Conservation (phyloP, 2,329 filamentous ascomycete genomes). For the Magnaporthiopsis incrustans region DNA sequence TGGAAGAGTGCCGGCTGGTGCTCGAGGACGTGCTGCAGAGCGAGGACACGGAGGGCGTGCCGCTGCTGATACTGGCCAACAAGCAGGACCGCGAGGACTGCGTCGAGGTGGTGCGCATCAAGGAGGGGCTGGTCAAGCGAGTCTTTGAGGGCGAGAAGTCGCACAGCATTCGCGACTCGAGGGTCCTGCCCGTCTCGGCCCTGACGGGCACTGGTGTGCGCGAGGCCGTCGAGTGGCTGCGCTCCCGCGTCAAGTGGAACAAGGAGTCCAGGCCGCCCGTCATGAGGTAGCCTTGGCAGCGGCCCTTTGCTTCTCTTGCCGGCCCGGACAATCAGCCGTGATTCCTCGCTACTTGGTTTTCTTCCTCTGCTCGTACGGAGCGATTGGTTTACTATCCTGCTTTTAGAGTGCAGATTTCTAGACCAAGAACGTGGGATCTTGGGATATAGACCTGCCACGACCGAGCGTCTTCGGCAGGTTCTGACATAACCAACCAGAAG, state of each 20-base stretch:
- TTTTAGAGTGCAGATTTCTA: neutral
- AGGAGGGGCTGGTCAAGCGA: slow-evolving; percentile 90
- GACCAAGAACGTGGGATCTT: neutral
- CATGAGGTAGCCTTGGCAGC: slow-evolving; percentile 62
- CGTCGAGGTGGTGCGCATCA: slow-evolving; percentile 93
- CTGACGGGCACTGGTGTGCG: slow-evolving; percentile 78
- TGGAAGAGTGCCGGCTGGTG: slow-evolving; percentile 84
- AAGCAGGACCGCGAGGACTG: slow-evolving; percentile 98
- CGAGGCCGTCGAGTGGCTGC: slow-evolving; percentile 96
- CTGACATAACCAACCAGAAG: neutral
- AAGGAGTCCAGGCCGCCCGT: slow-evolving; percentile 86
- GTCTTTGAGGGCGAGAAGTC: slow-evolving; percentile 94
- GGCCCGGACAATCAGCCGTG: neutral
- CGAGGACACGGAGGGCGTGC: slow-evolving; percentile 83
- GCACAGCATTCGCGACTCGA: slow-evolving; percentile 74
- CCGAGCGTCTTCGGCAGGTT: neutral
- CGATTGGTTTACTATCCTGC: neutral
- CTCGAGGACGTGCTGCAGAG: slow-evolving; percentile 85
- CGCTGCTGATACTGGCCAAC: slow-evolving; percentile 86
- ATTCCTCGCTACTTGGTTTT: neutral
- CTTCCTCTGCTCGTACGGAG: neutral
- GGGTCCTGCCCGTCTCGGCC: slow-evolving; percentile 88
- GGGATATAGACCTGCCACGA: neutral
- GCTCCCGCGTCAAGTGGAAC: slow-evolving; percentile 90
- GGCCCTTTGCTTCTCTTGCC: neutral